Conservation (phyloP, 768 basidiomycete genomes). For the Leccinum subtestaceum region DNA sequence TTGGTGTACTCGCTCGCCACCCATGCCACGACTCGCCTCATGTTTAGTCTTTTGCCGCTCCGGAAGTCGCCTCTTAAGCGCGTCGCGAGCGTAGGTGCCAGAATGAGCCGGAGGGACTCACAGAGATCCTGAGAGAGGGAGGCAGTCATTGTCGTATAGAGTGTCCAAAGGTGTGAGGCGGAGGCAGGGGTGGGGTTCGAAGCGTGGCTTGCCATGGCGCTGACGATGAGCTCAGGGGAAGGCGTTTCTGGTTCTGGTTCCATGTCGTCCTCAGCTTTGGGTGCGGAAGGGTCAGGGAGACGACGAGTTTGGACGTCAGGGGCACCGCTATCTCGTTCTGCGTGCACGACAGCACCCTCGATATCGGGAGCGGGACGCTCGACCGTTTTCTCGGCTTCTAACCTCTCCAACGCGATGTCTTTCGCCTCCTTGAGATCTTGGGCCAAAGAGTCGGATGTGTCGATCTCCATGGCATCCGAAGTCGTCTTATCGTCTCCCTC, state of each 20-base stretch:
- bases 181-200: slow-evolving; percentile 26
- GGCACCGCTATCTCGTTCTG: slow-evolving; percentile 18
- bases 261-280: slow-evolving; percentile 29
- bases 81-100: slow-evolving; percentile 93
- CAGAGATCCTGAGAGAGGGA: slow-evolving; percentile 90
- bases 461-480: slow-evolving; percentile 47
- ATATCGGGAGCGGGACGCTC: slow-evolving; percentile 30
- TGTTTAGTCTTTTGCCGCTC: slow-evolving; percentile 95
- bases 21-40: slow-evolving; percentile 98
- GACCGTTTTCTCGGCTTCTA: slow-evolving; percentile 29
- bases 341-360: slow-evolving; percentile 48
- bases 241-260: slow-evolving; percentile 19
- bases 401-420: slow-evolving; percentile 23
- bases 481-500: slow-evolving; percentile 44
- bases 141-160: slow-evolving; percentile 87
- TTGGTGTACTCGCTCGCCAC: slow-evolving; percentile 99
- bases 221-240: slow-evolving; percentile 21
- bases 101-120: slow-evolving; percentile 93
- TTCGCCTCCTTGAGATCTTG: slow-evolving; percentile 27
- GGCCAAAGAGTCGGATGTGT: slow-evolving; percentile 29
- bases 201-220: slow-evolving; percentile 17
- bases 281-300: slow-evolving; percentile 26
- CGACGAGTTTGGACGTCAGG: slow-evolving; percentile 7
- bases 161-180: slow-evolving; percentile 80
- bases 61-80: slow-evolving; percentile 95